These are phyloP conservation scores for Acacia concinna DNA, from an alignment of 331 rosid species.

Conservation along the genomic window DNA sequence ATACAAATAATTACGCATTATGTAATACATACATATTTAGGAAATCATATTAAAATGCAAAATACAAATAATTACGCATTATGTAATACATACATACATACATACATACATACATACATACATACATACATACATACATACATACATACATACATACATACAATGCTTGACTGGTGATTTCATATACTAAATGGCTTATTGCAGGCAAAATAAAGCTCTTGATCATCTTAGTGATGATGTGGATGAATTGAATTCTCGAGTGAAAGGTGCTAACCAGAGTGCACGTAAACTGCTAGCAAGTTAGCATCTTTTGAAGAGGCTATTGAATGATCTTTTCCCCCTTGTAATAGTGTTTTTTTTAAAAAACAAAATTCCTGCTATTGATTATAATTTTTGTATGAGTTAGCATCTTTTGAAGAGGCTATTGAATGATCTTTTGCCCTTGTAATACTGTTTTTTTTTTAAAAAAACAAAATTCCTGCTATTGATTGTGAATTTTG, in stretches of 20 bases:
- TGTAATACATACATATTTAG: too few species aligned
- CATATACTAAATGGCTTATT: slow-evolving; percentile 34
- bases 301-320: neutral
- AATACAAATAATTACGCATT: neutral
- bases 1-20: neutral
- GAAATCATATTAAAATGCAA: neutral
- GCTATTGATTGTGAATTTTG: too few species aligned
- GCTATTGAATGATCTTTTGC: too few species aligned
- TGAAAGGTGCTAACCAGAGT: slow-evolving; percentile 88
- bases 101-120: too few species aligned
- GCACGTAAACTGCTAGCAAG: slow-evolving; percentile 58
- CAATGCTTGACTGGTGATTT: neutral
- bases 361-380: too few species aligned
- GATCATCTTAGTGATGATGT: slow-evolving; percentile 65
- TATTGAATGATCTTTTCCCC: neutral
- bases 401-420: too few species aligned
- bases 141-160: neutral
- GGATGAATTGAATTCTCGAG: slow-evolving; percentile 74
- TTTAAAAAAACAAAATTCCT: too few species aligned
- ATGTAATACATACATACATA: too few species aligned
- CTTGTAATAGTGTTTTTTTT: neutral
- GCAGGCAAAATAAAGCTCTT: slow-evolving; percentile 88
- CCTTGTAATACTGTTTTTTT: too few species aligned
- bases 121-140: too few species aligned
- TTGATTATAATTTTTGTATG: slow-evolving; percentile 1